These are phyloP conservation scores for Yarrowia sp. DNA, from an alignment of 805 yeast genomes.

Conservation along the genomic window DNA sequence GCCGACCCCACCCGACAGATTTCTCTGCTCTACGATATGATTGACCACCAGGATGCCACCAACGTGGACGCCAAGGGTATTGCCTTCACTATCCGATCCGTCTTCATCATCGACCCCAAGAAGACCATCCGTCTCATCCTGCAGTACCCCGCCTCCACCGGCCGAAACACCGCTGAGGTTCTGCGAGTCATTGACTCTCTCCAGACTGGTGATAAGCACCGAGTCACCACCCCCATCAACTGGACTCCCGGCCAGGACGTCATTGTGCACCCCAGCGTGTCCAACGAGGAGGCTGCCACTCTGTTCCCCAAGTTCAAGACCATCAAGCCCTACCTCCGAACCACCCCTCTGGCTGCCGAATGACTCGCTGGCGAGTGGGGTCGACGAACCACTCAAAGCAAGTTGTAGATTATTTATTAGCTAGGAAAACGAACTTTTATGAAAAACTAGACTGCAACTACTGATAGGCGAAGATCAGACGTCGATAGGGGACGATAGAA, in stretches of 20 bases:
- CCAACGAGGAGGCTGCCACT: slow-evolving; percentile 81
- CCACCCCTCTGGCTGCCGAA: slow-evolving; percentile 54
- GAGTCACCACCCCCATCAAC: slow-evolving; percentile 92
- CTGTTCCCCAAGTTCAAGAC: slow-evolving; percentile 88
- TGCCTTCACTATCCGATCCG: slow-evolving; percentile 91
- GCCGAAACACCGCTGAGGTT: slow-evolving; percentile 94
- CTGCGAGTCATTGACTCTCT: slow-evolving; percentile 89
- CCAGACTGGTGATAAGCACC: slow-evolving; percentile 84
- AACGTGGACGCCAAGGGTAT: slow-evolving; percentile 74
- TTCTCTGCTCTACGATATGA: slow-evolving; percentile 83
- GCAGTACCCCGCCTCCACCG: slow-evolving; percentile 93
- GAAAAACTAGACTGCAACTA: background rate
- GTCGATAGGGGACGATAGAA: background rate
- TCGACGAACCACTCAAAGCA: slow-evolving; percentile 31
- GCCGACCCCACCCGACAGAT: slow-evolving; percentile 88
- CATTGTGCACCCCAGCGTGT: slow-evolving; percentile 87
- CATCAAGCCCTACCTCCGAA: slow-evolving; percentile 92
- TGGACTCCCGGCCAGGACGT: slow-evolving; percentile 94
- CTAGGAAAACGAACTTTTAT: slow-evolving; percentile 4
- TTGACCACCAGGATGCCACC: slow-evolving; percentile 84
- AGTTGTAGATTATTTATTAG: slow-evolving; percentile 39
- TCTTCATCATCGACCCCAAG: slow-evolving; percentile 88
- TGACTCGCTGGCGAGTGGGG: slow-evolving; percentile 38
- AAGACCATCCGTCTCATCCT: slow-evolving; percentile 88
- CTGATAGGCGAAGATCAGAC: background rate